phyloP scores from a whole-genome alignment of 1,284 basidiomycete species.

The Trichosporon asahii region DNA sequence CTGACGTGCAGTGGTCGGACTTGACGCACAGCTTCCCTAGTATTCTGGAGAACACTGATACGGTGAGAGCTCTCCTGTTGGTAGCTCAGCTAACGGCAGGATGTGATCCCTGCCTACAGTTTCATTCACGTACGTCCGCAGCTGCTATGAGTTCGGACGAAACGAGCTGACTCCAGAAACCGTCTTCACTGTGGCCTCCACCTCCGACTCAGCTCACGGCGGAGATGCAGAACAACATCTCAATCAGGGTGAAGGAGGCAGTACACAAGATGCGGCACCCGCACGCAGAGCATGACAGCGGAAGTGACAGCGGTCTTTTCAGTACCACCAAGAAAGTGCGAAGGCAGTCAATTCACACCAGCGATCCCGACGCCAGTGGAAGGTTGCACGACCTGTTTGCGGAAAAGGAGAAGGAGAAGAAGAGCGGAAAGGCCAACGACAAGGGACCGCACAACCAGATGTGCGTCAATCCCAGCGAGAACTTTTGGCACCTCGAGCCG shows the following conservation, averaged over 20 bases:
- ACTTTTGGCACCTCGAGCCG: conserved; percentile 20
- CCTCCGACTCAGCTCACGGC: conserved; percentile 69
- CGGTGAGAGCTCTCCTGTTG: conserved; percentile 54
- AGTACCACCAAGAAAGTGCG: no score
- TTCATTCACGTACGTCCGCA: conserved; percentile 47
- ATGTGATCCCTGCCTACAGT: conserved; percentile 62
- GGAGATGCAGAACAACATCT: conserved; percentile 62
- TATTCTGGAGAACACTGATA: conserved; percentile 72
- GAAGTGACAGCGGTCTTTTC: background rate
- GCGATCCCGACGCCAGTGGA: conserved; percentile 7
- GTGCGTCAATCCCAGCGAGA: conserved; percentile 31
- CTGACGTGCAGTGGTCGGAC: conserved; percentile 58
- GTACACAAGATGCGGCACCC: conserved; percentile 2
- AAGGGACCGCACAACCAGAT: conserved; percentile 29
- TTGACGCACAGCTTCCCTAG: conserved; percentile 92
- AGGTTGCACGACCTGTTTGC: conserved; percentile 7
- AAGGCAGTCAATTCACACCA: conserved; percentile 12
- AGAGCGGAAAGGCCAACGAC: background rate
- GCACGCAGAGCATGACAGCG: background rate
- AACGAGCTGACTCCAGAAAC: conserved; percentile 60
- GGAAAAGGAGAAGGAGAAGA: background rate
- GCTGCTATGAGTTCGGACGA: background rate
- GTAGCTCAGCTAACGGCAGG: conserved; percentile 52
- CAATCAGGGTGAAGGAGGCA: conserved; percentile 62
- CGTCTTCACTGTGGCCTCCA: conserved; percentile 86